Percentiles rank a stretch among this genome's conserved stretches.
phyloP scores from a whole-genome alignment of 371 early-diverging fungal species.

The Nematocida sp. region DNA sequence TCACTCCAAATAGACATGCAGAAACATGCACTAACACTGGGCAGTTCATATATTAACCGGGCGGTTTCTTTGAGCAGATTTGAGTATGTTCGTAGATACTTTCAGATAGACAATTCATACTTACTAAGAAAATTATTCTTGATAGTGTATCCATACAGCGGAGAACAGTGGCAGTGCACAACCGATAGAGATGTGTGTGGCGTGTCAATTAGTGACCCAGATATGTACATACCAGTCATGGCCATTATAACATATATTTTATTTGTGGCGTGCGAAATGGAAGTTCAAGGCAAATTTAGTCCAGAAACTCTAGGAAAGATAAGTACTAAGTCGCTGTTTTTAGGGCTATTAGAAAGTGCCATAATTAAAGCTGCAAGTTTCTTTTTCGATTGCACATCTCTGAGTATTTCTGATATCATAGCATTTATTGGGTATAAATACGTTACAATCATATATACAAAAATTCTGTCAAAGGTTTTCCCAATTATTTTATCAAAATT shows the following conservation, averaged over 20 bases:
- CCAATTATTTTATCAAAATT: slow-evolving; percentile 33
- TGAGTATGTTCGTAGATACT: slow-evolving; percentile 81
- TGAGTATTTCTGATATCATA: slow-evolving; percentile 80
- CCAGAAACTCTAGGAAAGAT: slow-evolving; percentile 84
- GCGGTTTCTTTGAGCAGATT: slow-evolving; percentile 79
- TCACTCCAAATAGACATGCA: slow-evolving; percentile 26
- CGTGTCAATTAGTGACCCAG: slow-evolving; percentile 82
- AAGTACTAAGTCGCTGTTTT: slow-evolving; percentile 78
- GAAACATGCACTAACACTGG: slow-evolving; percentile 77
- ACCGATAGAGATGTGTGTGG: slow-evolving; percentile 74
- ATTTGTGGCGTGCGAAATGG: slow-evolving; percentile 77
- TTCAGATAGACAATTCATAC: slow-evolving; percentile 87
- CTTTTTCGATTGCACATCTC: slow-evolving; percentile 79
- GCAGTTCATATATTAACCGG: slow-evolving; percentile 81
- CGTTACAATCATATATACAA: slow-evolving; percentile 70
- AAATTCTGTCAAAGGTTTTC: slow-evolving; percentile 11
- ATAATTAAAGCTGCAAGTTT: slow-evolving; percentile 80
- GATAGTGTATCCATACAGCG: slow-evolving; percentile 87
- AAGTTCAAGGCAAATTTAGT: slow-evolving; percentile 75
- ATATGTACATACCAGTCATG: slow-evolving; percentile 94
- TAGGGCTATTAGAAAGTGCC: slow-evolving; percentile 77
- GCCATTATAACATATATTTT: slow-evolving; percentile 86
- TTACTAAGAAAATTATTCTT: slow-evolving; percentile 80
- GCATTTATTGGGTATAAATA: slow-evolving; percentile 91
- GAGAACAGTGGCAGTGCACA: slow-evolving; percentile 70